A percentile compares a stretch with the other conserved stretches of the same genome.
These are phyloP conservation scores for Parascedosporium putredinis DNA, from an alignment of 2,329 filamentous ascomycete genomes.

Conservation along the genomic window DNA sequence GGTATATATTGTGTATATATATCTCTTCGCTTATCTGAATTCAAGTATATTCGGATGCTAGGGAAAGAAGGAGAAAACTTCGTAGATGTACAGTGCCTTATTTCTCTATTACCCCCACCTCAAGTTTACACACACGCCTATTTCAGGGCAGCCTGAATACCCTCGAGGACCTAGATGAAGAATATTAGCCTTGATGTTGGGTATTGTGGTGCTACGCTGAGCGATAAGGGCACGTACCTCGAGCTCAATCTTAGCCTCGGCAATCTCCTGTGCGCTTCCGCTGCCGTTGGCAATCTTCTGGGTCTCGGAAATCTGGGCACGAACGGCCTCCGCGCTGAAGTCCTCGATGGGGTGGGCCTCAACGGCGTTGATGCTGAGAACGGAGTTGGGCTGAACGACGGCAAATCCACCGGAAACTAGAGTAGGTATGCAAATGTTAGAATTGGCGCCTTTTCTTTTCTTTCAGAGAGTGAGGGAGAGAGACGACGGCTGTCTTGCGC, in stretches of 20 bases:
- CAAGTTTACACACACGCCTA: slow-evolving; percentile 9
- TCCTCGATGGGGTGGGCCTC: slow-evolving; percentile 93
- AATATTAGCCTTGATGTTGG: too few relatives aligned
- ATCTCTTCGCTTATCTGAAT: not conserved
- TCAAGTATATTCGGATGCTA: slow-evolving; percentile 2
- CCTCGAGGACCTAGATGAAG: slow-evolving; percentile 14
- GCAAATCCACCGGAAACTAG: slow-evolving; percentile 96
- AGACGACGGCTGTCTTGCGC: too few relatives aligned
- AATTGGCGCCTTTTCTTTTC: too few relatives aligned
- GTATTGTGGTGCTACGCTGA: too few relatives aligned
- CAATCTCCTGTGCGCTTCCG: slow-evolving; percentile 94
- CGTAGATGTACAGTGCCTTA: slow-evolving; percentile 8
- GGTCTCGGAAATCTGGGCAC: slow-evolving; percentile 82
- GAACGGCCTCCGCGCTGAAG: slow-evolving; percentile 86
- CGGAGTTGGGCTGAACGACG: slow-evolving; percentile 87
- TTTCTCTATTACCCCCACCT: slow-evolving; percentile 8
- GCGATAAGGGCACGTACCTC: slow-evolving; percentile 54
- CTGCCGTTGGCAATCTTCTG: slow-evolving; percentile 86
- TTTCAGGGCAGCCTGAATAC: slow-evolving; percentile 12
- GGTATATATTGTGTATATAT: too few relatives aligned
- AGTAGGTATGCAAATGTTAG: not conserved
- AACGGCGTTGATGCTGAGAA: slow-evolving; percentile 95
- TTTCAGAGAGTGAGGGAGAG: too few relatives aligned
- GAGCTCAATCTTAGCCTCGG: slow-evolving; percentile 97
- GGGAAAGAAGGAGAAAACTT: slow-evolving; percentile 1